Evolutionary conservation across 73 alveolate genomes (phyloP).

Genomic region (Paramecium sonneborni): DNA sequence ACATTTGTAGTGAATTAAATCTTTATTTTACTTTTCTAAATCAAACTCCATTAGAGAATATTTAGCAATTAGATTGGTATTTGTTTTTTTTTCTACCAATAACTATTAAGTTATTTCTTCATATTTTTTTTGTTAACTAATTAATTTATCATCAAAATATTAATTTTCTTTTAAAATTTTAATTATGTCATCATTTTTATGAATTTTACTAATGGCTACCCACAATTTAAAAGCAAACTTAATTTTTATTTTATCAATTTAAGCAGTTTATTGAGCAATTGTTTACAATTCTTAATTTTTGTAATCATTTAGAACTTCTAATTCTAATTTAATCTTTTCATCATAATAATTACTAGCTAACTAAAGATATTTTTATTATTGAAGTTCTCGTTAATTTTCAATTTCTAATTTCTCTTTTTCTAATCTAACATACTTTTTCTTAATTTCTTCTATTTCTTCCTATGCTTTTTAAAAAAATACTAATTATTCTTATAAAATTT

Average conservation of each 20-base stretch:
- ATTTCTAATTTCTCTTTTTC: background rate
- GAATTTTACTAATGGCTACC: background rate
- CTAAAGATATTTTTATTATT: background rate
- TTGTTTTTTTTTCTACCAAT: background rate
- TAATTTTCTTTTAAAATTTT: background rate
- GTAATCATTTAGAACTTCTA: background rate
- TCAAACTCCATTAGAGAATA: background rate
- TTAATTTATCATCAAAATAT: background rate
- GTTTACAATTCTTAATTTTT: background rate
- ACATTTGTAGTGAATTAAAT: background rate
- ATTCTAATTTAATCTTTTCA: background rate
- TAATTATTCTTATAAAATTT: background rate
- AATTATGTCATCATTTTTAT: background rate
- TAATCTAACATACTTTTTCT: background rate
- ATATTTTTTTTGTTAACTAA: background rate
- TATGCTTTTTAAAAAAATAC: background rate
- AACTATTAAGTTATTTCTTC: background rate
- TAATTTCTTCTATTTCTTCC: background rate
- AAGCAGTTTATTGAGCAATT: background rate
- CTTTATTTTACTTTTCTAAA: background rate
- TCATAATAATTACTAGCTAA: background rate
- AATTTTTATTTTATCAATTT: background rate
- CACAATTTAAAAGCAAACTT: constrained; percentile 14
- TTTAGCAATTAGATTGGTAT: background rate
- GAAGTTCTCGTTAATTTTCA: background rate